Base-by-base conservation (phyloP, 495 filamentous ascomycete species). In the Chaetomidium leptoderma region DNA sequence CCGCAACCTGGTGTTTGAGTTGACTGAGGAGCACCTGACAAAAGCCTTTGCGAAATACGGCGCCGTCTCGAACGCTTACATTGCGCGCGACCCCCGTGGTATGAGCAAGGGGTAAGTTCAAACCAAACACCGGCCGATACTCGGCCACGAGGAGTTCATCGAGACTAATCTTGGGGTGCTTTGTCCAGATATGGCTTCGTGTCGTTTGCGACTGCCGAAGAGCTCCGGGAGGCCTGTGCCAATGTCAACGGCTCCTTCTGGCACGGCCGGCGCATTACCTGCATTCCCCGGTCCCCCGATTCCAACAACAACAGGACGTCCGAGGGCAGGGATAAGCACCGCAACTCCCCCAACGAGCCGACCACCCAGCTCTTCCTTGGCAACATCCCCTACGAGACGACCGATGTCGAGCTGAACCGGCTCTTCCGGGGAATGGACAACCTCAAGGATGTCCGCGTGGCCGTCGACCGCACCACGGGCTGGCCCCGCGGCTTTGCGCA, bases 401-500 rank as follows among this genome's bases (percentile, higher is more conserved):
- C 88, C 4, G 93, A 97, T 63, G 81, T 81, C 36, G 93, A 98
- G 61, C 74, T 98, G 29, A 91, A 95, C 69, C 74, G 83, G 26
- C 72, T 97, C 27, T 95, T 98, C 78, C 70, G 77, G 40, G 82
- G 83, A 14, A 73, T 96, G 39, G 71, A 76, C 32, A 87, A 89
- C 67, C 79, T 93, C 23, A 71, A 80, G 54, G 92, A 97, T 63
- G 84, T 98, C 32, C 84, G 93, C 44, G 85, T 98, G 32, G 88
- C 93, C 36, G 88, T 97, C 60, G 93, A 98, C 71, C 82, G 90
- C 52, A 81, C 86, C 24, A 92, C 91, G 6, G 92, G 93, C 14
- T 85, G 89, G 70, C 89, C 88, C 17, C 82, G 89, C 62, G 93
- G 93, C 45, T 98, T 96, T 66, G 87, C 86, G 10, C 93, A 97